Evolutionary conservation across 768 basidiomycete species (phyloP), one percentile per base, ranked within the genome.

Genomic region (Tulasnella sp.): DNA sequence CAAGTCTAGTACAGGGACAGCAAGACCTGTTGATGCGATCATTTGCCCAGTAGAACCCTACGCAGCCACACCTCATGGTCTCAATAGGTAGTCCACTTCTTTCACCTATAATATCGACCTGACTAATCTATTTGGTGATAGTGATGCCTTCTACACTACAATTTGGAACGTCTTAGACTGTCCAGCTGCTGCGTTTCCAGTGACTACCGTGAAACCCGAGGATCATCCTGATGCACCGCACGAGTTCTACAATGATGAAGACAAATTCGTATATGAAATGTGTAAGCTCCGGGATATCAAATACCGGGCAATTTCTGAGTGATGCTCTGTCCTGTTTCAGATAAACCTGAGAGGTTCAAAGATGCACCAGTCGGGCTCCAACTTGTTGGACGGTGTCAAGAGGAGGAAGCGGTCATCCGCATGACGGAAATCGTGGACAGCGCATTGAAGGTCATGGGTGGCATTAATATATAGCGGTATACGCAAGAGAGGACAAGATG

Each of bases 21-120:
- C 79, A 1, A 65, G 86, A 2, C 79, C 83, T 4, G 72, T 87
- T 5, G 86, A 88, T 60, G 83, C 79, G 1, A 75, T 89, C 57
- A 78, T 88, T 31, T 65, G 69, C 2, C 81, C 86, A 19, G 70
- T 67, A 2, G 78, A 79, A 1, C 70, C 81, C 1, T 78, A 67
- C 59, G 65, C 71, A 0, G 79, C 84, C 1, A 65, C 75, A 4
- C 81, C 78, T 8, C 83, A 84, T 58, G 82, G 81, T 13, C 61
- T 61, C 43, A 73, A 73, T 53, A 67, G 45, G 78, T 81, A n/a
- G n/a, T n/a, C n/a, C n/a, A n/a, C n/a, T n/a, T n/a, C n/a, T n/a
- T n/a, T 37, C 22, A 44, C 32, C 28, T 7, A 3, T 25, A 12
- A 12, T 34, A 22, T 9, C 29, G 19, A 5, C 35, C 7, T 19